Percentiles rank a stretch among this genome's conserved stretches.
These are phyloP conservation scores for Kandelia obovata DNA, from an alignment of 345 rosid genomes.

Conservation along the genomic window DNA sequence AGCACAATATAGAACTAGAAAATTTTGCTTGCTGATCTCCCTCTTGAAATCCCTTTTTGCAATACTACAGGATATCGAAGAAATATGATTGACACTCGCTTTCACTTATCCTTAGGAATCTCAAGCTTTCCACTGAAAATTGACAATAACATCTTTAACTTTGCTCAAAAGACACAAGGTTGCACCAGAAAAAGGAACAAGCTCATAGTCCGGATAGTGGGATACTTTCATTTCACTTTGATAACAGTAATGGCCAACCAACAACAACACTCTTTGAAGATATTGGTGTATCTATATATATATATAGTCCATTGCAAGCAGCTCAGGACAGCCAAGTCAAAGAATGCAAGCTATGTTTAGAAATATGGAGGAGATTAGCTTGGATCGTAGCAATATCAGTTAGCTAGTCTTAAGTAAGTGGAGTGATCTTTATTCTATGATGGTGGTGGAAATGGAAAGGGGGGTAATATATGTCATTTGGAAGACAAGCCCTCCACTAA, in stretches of 20 bases:
- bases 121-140: neutral
- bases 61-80: neutral
- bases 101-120: neutral
- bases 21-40: neutral
- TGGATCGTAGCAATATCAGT: conserved; percentile 7
- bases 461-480: conserved; percentile 28
- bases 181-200: conserved; percentile 1
- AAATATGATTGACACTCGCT: neutral
- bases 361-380: conserved; percentile 12
- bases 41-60: neutral
- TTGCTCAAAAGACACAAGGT: neutral
- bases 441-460: conserved; percentile 22
- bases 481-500: conserved; percentile 27
- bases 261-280: conserved; percentile 12
- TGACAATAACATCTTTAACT: neutral
- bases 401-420: conserved; percentile 11
- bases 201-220: conserved; percentile 9
- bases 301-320: neutral
- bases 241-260: conserved; percentile 15
- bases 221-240: conserved; percentile 9
- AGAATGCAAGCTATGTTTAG: conserved; percentile 2
- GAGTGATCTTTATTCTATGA: conserved; percentile 1
- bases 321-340: conserved; percentile 13
- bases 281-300: neutral
- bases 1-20: neutral